A percentile compares a stretch with the other conserved stretches of the same genome.
phyloP scores from a whole-genome alignment of 2,329 filamentous ascomycete species.

The Exophiala dermatitidis region DNA sequence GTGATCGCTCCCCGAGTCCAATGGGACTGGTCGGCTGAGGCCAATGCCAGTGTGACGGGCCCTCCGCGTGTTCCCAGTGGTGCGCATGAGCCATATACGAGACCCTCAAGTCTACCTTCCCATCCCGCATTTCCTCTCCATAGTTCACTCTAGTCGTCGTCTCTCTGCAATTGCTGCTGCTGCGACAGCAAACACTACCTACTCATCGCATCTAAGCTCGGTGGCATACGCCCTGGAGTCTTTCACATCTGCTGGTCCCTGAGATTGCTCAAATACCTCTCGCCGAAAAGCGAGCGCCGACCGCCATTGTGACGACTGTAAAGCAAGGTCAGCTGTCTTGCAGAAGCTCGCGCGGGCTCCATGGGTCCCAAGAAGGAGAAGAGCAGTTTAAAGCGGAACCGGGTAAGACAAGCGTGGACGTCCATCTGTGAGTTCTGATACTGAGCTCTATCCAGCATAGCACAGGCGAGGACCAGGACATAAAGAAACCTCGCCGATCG shows the following conservation, averaged over 20 bases:
- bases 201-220: too few species aligned
- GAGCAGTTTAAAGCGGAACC: conserved; percentile 75
- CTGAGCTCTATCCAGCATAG: conserved; percentile 50
- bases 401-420: conserved; percentile 49
- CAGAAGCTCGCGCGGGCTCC: neutral
- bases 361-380: conserved; percentile 56
- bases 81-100: neutral
- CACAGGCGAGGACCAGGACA: conserved; percentile 56
- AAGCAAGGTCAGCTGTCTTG: neutral
- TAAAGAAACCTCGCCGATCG: conserved; percentile 79
- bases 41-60: too few species aligned
- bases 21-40: too few species aligned
- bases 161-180: too few species aligned
- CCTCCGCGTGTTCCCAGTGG: too few species aligned
- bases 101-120: neutral
- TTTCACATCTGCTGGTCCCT: neutral
- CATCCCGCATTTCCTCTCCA: neutral
- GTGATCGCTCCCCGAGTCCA: neutral
- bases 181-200: too few species aligned
- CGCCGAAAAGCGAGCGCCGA: neutral
- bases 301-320: neutral
- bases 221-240: neutral
- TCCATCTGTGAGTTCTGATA: conserved; percentile 23
- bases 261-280: neutral
- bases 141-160: neutral